These are phyloP conservation scores for Hymenoscyphus scutula DNA, from an alignment of 2,329 filamentous ascomycete genomes.

Conservation along the genomic window DNA sequence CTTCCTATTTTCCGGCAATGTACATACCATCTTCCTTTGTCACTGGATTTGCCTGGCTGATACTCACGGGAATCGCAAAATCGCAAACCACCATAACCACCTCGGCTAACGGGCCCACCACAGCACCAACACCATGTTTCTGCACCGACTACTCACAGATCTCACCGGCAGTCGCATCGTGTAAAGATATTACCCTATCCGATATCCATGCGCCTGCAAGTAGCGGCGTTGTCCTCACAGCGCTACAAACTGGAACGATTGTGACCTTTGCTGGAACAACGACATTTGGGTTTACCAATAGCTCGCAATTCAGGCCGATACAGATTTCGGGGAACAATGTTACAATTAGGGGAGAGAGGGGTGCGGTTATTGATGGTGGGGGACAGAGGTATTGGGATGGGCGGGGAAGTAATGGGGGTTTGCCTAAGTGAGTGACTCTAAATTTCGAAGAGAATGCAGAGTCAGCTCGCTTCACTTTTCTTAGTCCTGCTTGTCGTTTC, in stretches of 20 bases:
- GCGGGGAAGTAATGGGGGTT: constrained; percentile 46
- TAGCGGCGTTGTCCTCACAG: constrained; percentile 41
- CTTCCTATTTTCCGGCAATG: neutral
- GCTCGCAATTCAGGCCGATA: constrained; percentile 40
- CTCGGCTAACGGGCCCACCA: neutral
- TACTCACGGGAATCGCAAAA: neutral
- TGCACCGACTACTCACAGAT: constrained; percentile 28
- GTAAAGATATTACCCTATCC: constrained; percentile 43
- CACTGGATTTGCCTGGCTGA: neutral
- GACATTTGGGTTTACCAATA: constrained; percentile 41
- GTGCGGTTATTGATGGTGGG: constrained; percentile 40
- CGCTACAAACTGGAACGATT: constrained; percentile 41
- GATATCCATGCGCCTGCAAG: constrained; percentile 41
- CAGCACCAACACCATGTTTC: neutral
- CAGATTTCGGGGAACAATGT: constrained; percentile 41
- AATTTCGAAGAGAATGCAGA: no score
- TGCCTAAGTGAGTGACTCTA: constrained; percentile 15
- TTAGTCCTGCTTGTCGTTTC: neutral
- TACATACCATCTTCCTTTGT: neutral
- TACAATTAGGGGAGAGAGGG: constrained; percentile 39
- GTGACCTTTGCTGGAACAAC: constrained; percentile 43
- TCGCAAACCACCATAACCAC: neutral
- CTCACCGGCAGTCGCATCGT: constrained; percentile 40
- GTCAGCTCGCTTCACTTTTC: no score
- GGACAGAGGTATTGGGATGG: constrained; percentile 46